These are phyloP conservation scores for Wallacemonas sp. DNA, from an alignment of 208 protist species.

Conservation along the genomic window DNA sequence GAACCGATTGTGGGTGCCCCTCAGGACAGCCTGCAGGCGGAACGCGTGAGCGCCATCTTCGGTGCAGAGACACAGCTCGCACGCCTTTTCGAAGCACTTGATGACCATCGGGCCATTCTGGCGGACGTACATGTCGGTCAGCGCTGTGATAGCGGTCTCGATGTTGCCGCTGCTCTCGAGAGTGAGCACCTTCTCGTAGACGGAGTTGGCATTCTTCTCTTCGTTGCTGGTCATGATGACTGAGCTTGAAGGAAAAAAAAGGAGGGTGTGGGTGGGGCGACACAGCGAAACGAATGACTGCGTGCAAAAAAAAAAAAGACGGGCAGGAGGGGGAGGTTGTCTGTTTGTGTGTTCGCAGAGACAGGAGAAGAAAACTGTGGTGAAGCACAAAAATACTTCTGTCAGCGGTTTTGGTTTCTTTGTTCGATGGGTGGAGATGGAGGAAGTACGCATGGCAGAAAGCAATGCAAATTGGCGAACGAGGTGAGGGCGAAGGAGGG, in stretches of 20 bases:
- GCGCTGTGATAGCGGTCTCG: constrained; percentile 48
- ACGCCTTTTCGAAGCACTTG: constrained; percentile 53
- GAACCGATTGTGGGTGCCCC: constrained; percentile 34
- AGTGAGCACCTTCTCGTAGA: constrained; percentile 48
- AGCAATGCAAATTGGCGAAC: too few species aligned
- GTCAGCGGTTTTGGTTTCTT: too few species aligned
- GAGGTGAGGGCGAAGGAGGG: too few species aligned
- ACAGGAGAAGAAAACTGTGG: too few species aligned
- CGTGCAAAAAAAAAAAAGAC: constrained; percentile 1
- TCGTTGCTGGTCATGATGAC: constrained; percentile 26
- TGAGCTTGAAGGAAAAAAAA: constrained; percentile 4
- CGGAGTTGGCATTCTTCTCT: constrained; percentile 37
- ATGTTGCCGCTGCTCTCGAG: constrained; percentile 39
- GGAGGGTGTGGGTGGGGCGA: too few species aligned
- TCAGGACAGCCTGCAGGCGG: constrained; percentile 23
- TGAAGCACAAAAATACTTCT: too few species aligned
- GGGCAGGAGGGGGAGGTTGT: too few species aligned
- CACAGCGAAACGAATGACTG: not conserved
- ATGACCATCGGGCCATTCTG: constrained; percentile 39
- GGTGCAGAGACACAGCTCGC: constrained; percentile 49
- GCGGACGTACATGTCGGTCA: constrained; percentile 33
- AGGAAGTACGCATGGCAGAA: too few species aligned
- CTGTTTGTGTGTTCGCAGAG: too few species aligned
- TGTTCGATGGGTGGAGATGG: too few species aligned
- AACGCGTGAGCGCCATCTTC: constrained; percentile 23